These are phyloP conservation scores for Oryza officinalis DNA, from an alignment of 176 grass and related monocot genomes.

Conservation along the genomic window DNA sequence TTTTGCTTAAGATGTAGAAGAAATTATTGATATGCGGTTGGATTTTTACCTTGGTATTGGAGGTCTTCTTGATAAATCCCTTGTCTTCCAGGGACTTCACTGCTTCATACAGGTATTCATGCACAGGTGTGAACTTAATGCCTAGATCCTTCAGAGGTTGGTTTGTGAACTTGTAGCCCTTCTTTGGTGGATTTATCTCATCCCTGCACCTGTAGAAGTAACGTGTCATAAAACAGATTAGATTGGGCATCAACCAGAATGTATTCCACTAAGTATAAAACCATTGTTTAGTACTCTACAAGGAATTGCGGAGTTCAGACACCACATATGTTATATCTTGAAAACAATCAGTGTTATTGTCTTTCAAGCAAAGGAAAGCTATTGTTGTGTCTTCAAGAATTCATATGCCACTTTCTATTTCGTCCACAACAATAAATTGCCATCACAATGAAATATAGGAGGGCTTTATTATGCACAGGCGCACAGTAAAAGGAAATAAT, in stretches of 20 bases:
- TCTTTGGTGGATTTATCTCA: slow-evolving; percentile 50
- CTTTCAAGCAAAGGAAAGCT: not conserved
- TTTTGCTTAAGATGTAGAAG: not conserved
- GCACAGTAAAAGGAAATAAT: not conserved
- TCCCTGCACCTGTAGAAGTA: slow-evolving; percentile 47
- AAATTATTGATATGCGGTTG: not conserved
- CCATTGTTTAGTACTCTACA: not conserved
- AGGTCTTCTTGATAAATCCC: slow-evolving; percentile 39
- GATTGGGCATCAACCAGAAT: not conserved
- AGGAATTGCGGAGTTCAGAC: not conserved
- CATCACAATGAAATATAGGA: not conserved
- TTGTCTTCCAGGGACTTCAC: slow-evolving; percentile 55
- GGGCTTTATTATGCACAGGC: not conserved
- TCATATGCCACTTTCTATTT: not conserved
- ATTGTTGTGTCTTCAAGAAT: slow-evolving; percentile 10
- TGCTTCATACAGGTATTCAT: slow-evolving; percentile 48
- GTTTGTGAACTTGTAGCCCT: slow-evolving; percentile 61
- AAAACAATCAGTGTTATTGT: not conserved
- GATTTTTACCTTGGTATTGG: slow-evolving; percentile 24
- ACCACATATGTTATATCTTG: not conserved
- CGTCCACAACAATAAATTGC: not conserved
- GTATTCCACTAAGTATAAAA: not conserved
- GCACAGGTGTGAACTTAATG: slow-evolving; percentile 45
- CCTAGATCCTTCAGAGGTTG: slow-evolving; percentile 57
- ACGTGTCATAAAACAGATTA: not conserved